phyloP scores from a whole-genome alignment of 768 basidiomycete genomes.

The Favolaschia claudopus region DNA sequence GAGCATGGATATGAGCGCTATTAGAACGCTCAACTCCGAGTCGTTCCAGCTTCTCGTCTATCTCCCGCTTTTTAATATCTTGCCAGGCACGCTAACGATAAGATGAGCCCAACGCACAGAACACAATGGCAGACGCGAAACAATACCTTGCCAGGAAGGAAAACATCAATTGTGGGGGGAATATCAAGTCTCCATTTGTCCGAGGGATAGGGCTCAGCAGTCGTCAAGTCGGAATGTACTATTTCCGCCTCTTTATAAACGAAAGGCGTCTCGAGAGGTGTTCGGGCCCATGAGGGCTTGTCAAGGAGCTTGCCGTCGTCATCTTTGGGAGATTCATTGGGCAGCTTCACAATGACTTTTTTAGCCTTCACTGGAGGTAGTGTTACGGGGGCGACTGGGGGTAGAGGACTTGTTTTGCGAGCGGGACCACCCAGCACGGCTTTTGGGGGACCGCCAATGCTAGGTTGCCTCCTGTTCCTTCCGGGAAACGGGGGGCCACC shows the following conservation, averaged over 20 bases:
- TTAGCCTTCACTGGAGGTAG: constrained; percentile 59
- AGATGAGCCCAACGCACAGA: constrained; percentile 10
- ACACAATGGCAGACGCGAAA: constrained; percentile 24
- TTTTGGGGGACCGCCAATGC: constrained; percentile 89
- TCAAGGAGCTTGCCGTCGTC: constrained; percentile 50
- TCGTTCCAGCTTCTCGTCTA: constrained; percentile 83
- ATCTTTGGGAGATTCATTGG: constrained; percentile 65
- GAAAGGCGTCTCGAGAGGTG: constrained; percentile 50
- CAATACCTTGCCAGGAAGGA: constrained; percentile 79
- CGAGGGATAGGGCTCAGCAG: constrained; percentile 68
- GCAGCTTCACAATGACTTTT: constrained; percentile 75
- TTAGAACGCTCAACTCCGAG: constrained; percentile 79
- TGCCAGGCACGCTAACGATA: constrained; percentile 74
- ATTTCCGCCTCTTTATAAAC: constrained; percentile 32
- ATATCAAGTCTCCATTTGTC: constrained; percentile 64
- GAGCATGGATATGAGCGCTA: constrained; percentile 68
- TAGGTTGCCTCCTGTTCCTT: constrained; percentile 72
- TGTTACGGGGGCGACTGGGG: constrained; percentile 38
- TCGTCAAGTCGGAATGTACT: constrained; percentile 42
- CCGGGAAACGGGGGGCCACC: constrained; percentile 60
- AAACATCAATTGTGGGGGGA: constrained; percentile 80
- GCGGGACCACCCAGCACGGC: constrained; percentile 83
- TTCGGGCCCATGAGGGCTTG: constrained; percentile 68
- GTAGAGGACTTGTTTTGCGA: constrained; percentile 76
- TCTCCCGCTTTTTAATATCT: constrained; percentile 68